A percentile compares a stretch with the other conserved stretches of the same genome.
Conservation (phyloP, 106 monocot genomes). For the Ottelia alismoides region DNA sequence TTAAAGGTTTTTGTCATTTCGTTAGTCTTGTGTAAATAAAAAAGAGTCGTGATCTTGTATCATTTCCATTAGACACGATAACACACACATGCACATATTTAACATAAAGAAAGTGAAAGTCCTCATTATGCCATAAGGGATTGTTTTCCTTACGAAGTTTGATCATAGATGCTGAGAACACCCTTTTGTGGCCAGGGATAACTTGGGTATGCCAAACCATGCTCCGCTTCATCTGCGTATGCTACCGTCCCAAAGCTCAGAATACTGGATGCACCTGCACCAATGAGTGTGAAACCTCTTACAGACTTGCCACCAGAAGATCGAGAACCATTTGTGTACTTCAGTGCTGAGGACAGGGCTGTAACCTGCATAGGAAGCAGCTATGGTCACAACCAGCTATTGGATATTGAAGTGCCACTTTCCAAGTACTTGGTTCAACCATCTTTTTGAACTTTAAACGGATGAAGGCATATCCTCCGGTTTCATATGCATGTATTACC, state of each 20-base stretch:
- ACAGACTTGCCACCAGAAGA: conserved; percentile 37
- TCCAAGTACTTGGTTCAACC: too few species aligned
- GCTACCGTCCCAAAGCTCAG: conserved; percentile 41
- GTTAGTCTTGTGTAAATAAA: too few species aligned
- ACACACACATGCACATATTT: too few species aligned
- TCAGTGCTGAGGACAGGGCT: conserved; percentile 21
- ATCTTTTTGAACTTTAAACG: too few species aligned
- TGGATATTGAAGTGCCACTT: too few species aligned
- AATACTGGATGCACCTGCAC: conserved; percentile 45
- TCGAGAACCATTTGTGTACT: conserved; percentile 32
- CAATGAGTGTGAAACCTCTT: conserved; percentile 52
- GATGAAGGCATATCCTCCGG: too few species aligned
- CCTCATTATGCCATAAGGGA: too few species aligned
- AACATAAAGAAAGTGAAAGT: too few species aligned
- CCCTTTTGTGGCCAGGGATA: conserved; percentile 98
- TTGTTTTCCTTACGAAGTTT: conserved; percentile 72
- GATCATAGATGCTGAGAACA: conserved; percentile 91
- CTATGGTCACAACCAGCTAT: not conserved
- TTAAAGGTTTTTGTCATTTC: too few species aligned
- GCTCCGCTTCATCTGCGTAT: conserved; percentile 78
- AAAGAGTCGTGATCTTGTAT: too few species aligned
- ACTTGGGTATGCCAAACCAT: conserved; percentile 57
- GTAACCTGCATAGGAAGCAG: conserved; percentile 12
- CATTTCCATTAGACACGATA: too few species aligned
- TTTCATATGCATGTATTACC: too few species aligned